phyloP scores from a whole-genome alignment of 2,329 filamentous ascomycete species.

The Cryphonectria radicalis region DNA sequence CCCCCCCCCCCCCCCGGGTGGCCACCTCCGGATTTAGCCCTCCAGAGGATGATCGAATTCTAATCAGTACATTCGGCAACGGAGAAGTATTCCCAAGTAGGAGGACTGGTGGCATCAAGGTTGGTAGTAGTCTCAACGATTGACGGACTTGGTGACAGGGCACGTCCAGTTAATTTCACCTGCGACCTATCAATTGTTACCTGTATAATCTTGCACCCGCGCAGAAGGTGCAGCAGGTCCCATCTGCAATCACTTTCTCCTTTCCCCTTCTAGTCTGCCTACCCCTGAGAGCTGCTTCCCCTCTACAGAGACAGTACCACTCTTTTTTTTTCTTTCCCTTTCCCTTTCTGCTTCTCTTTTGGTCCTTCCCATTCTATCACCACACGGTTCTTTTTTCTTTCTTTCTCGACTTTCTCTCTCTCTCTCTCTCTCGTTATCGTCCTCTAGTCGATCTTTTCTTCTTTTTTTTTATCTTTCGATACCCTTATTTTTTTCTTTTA shows the following conservation, averaged over 20 bases:
- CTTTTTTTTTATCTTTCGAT: slow-evolving; percentile 7
- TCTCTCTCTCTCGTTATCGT: slow-evolving; percentile 4
- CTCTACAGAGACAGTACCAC: slow-evolving; percentile 3
- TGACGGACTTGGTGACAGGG: slow-evolving; percentile 25
- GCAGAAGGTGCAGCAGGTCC: slow-evolving; percentile 1
- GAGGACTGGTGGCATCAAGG: not conserved
- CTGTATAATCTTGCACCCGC: slow-evolving; percentile 22
- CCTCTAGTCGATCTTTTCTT: slow-evolving; percentile 13
- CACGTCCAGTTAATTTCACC: slow-evolving; percentile 28
- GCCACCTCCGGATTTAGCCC: slow-evolving; percentile 5
- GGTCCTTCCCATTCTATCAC: slow-evolving; percentile 11
- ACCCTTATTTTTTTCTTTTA: slow-evolving; percentile 7
- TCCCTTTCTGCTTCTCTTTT: slow-evolving; percentile 2
- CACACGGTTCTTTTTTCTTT: not conserved
- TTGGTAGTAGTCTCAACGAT: slow-evolving; percentile 10
- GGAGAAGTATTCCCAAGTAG: slow-evolving; percentile 18
- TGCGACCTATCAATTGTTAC: slow-evolving; percentile 23
- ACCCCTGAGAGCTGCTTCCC: slow-evolving; percentile 29
- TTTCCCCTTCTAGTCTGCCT: slow-evolving; percentile 22
- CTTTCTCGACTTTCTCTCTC: slow-evolving; percentile 7
- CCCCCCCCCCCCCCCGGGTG: not conserved
- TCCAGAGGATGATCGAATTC: slow-evolving; percentile 2
- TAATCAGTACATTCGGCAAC: slow-evolving; percentile 14
- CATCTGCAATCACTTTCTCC: slow-evolving; percentile 5
- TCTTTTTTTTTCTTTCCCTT: slow-evolving; percentile 10